A percentile compares a stretch with the other conserved stretches of the same genome.
phyloP scores from a whole-genome alignment of 768 basidiomycete species.

The Boletus rubescentipes region DNA sequence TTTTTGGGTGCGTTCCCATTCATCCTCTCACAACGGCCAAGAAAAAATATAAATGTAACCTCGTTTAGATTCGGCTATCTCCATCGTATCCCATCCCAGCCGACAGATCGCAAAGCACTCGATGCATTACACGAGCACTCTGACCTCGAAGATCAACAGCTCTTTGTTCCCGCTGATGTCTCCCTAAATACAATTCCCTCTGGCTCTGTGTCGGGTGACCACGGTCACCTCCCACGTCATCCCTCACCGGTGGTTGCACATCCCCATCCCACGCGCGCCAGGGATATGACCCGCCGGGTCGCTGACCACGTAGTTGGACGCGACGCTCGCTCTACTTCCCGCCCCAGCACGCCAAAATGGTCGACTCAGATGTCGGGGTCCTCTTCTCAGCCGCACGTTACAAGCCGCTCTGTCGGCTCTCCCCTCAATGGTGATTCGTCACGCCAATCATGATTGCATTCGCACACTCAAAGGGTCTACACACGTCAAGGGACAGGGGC shows the following conservation, averaged over 20 bases:
- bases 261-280: constrained; percentile 29
- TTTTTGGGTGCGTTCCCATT: constrained; percentile 74
- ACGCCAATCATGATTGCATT: constrained; percentile 38
- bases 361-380: constrained; percentile 27
- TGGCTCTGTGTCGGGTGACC: constrained; percentile 6
- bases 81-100: constrained; percentile 87
- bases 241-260: constrained; percentile 24
- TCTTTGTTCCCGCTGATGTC: constrained; percentile 73
- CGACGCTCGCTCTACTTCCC: constrained; percentile 24
- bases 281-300: constrained; percentile 18
- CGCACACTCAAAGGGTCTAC: constrained; percentile 35
- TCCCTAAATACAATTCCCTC: constrained; percentile 12
- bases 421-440: constrained; percentile 51
- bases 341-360: constrained; percentile 29
- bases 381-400: constrained; percentile 31
- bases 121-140: constrained; percentile 50
- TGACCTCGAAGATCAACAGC: constrained; percentile 60
- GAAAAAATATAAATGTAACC: constrained; percentile 8
- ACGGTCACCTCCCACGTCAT: constrained; percentile 7
- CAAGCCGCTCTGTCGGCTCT: constrained; percentile 36
- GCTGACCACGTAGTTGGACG: constrained; percentile 9
- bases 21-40: not conserved
- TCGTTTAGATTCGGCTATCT: constrained; percentile 76
- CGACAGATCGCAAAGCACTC: constrained; percentile 57
- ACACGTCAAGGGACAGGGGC: constrained; percentile 33